These are phyloP conservation scores for Allomyces arbusculus DNA, from an alignment of 192 early-diverging fungal species.

Conservation along the genomic window DNA sequence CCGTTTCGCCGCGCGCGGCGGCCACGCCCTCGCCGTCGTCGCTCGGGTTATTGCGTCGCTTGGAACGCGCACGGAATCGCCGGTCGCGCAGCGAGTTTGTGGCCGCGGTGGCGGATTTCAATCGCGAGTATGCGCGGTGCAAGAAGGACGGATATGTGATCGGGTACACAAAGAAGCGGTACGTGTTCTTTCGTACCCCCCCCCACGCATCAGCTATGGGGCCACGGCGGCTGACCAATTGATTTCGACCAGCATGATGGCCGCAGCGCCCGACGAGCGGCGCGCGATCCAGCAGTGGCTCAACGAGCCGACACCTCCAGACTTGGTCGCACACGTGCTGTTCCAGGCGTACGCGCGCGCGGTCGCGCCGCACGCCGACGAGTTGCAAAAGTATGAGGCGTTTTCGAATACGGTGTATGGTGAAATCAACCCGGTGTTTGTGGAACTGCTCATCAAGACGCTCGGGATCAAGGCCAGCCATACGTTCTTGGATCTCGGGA, in stretches of 20 bases:
- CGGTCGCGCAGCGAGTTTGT: constrained; percentile 43
- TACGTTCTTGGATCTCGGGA: constrained; percentile 77
- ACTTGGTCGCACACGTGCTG: constrained; percentile 62
- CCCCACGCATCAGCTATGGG: no score
- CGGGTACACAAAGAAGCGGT: constrained; percentile 15
- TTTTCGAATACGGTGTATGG: constrained; percentile 95
- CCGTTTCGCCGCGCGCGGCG: no score
- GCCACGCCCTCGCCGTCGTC: background rate
- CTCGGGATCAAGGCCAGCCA: constrained; percentile 39
- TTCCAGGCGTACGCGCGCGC: constrained; percentile 76
- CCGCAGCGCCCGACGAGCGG: no score
- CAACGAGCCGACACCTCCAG: constrained; percentile 23
- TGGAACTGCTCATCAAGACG: constrained; percentile 59
- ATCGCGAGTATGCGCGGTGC: constrained; percentile 23
- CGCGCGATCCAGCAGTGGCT: constrained; percentile 4
- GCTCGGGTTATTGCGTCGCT: constrained; percentile 46
- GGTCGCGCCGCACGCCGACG: constrained; percentile 52
- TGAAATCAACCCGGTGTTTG: constrained; percentile 67
- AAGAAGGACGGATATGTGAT: background rate
- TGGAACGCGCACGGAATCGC: constrained; percentile 57
- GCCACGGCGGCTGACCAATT: no score
- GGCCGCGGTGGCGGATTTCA: constrained; percentile 49
- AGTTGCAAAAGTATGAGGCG: constrained; percentile 57
- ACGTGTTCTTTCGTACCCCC: no score
- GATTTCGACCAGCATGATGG: no score